A percentile compares a stretch with the other conserved stretches of the same genome.
Conservation (phyloP, 202 grass and related monocot genomes). For the Tripidium arundinaceum region DNA sequence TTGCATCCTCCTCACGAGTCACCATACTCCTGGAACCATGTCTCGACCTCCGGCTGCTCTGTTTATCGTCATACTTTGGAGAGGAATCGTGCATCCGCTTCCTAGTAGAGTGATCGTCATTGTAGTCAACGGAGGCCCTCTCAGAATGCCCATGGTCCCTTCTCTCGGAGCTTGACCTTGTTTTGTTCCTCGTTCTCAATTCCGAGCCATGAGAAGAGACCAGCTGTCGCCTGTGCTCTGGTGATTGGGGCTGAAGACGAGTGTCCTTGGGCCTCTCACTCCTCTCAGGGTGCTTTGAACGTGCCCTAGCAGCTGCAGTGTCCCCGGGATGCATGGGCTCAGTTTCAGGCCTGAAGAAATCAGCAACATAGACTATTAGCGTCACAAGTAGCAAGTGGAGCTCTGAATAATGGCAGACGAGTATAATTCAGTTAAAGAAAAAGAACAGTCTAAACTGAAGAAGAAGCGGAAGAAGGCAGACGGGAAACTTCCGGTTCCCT, state of each 20-base stretch:
- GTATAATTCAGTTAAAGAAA: neutral
- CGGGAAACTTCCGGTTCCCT: neutral
- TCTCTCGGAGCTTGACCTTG: constrained; percentile 22
- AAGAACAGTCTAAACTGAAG: neutral
- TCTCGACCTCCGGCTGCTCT: constrained; percentile 7
- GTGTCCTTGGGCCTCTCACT: constrained; percentile 1
- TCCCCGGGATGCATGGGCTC: neutral
- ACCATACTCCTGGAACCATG: constrained; percentile 16
- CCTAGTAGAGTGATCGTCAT: constrained; percentile 24
- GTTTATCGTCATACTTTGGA: neutral
- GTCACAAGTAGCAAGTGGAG: neutral
- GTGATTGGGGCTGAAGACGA: neutral
- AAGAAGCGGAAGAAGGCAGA: neutral
- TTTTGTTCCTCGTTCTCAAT: no score
- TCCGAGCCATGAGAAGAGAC: neutral
- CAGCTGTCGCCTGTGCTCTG: neutral
- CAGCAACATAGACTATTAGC: neutral
- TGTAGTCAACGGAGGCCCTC: neutral
- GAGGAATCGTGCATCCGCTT: constrained; percentile 26
- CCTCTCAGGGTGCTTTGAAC: constrained; percentile 18
- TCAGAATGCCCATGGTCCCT: constrained; percentile 25
- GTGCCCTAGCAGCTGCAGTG: neutral
- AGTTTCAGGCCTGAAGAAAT: constrained; percentile 14
- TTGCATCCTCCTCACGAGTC: constrained; percentile 33
- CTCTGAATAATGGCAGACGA: neutral